These are phyloP conservation scores for Colletotrichum navitas DNA, from an alignment of 2,329 filamentous ascomycete species.

Conservation along the genomic window DNA sequence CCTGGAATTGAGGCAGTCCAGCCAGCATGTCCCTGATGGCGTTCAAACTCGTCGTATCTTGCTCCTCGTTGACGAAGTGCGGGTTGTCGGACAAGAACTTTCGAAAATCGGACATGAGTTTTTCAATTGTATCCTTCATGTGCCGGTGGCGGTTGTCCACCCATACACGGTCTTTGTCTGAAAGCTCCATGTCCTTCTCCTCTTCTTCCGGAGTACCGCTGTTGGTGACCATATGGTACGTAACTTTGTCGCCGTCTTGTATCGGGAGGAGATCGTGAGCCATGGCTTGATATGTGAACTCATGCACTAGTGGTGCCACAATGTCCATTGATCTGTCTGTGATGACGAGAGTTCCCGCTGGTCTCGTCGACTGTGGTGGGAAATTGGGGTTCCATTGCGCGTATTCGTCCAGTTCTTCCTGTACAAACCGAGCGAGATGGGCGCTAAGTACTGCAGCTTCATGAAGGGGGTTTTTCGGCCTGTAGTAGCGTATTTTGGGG, in stretches of 20 bases:
- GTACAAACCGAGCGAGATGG: slow-evolving; percentile 90
- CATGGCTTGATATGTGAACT: slow-evolving; percentile 99
- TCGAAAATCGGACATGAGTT: slow-evolving; percentile 91
- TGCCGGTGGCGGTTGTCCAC: slow-evolving; percentile 93
- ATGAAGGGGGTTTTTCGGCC: slow-evolving; percentile 79
- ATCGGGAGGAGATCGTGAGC: slow-evolving; percentile 92
- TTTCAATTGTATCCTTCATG: slow-evolving; percentile 98
- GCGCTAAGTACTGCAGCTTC: slow-evolving; percentile 90
- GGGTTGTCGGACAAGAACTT: slow-evolving; percentile 92
- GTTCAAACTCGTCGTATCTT: slow-evolving; percentile 81
- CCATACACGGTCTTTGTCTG: slow-evolving; percentile 94
- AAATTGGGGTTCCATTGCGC: slow-evolving; percentile 87
- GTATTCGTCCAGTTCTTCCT: slow-evolving; percentile 91
- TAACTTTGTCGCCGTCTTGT: slow-evolving; percentile 88
- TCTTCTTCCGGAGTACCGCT: slow-evolving; percentile 78
- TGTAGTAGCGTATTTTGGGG: slow-evolving; percentile 92
- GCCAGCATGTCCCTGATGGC: slow-evolving; percentile 98
- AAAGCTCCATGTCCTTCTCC: slow-evolving; percentile 91
- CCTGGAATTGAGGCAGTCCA: slow-evolving; percentile 92
- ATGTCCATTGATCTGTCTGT: slow-evolving; percentile 95
- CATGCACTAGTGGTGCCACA: slow-evolving; percentile 87
- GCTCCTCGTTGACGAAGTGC: slow-evolving; percentile 84
- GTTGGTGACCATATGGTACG: slow-evolving; percentile 84
- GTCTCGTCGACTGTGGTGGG: slow-evolving; percentile 81
- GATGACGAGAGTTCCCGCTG: slow-evolving; percentile 85